Evolutionary conservation across 2,329 filamentous ascomycete species (phyloP), one percentile per base, ranked within the genome.

Genomic region (Cercospora nicotianae): DNA sequence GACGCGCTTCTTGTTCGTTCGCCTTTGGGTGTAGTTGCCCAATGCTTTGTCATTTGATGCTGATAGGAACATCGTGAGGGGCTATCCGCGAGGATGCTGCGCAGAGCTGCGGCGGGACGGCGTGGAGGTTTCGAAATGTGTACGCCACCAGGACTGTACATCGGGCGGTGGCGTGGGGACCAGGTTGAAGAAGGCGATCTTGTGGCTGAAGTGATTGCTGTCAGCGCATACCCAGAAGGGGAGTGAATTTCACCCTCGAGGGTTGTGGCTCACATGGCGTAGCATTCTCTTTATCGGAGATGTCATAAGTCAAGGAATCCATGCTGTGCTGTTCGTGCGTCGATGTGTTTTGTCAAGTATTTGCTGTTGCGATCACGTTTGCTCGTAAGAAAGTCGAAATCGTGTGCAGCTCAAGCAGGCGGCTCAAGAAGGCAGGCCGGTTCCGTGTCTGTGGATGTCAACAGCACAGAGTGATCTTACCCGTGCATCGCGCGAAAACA

Each of bases 21-120:
- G 45, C 45, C 12, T n/a, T 16, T 6, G n/a, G 30, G 31, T 7
- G 63, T 57, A 2, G 39, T 28, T 1, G 39, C 53, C 62, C 62
- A 68, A 36, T 68, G 66, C 45, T 58, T 62, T n/a, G 31, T 58
- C 63, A 68, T 67, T 45, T 67, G 66, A 16, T 13, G 16, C 16
- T 60, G 42, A 39, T 59, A 67, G 1, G 61, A 64, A 18, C 39
- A 26, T 12, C 66, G 62, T 28, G 63, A 53, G 16, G 66, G 66
- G 10, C 62, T 65, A 4, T 65, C 33, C 7, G 51, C 42, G 8
- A 65, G 63, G 10, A 63, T 30, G 16, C n/a, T 12, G 5, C 42
- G 60, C 28, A 63, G 28, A 23, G 28, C 5, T 12, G 26, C 20
- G 10, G 45, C 9, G 45, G 42, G 13, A 3, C 60, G 60, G 26